These are phyloP conservation scores for Hortiboletus flavorubellus DNA, from an alignment of 768 basidiomycete genomes.

Conservation along the genomic window DNA sequence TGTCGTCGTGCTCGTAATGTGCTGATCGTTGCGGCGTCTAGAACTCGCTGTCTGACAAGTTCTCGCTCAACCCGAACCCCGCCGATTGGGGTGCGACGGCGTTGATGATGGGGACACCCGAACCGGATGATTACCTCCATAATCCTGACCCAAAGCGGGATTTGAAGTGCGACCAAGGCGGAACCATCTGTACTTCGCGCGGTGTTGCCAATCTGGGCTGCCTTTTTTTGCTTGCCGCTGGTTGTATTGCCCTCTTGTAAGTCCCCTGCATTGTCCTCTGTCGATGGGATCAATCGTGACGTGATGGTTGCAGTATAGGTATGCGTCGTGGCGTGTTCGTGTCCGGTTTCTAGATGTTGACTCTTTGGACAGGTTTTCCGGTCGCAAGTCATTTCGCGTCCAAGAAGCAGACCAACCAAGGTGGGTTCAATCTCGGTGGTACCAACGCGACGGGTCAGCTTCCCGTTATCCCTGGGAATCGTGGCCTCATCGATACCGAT, in stretches of 20 bases:
- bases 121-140: constrained; percentile 63
- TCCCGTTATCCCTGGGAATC: constrained; percentile 39
- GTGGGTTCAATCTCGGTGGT: constrained; percentile 73
- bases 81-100: constrained; percentile 49
- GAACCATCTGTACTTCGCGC: constrained; percentile 56
- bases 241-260: constrained; percentile 54
- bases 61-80: constrained; percentile 39
- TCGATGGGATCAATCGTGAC: background rate
- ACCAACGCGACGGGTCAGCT: constrained; percentile 72
- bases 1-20: background rate
- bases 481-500: constrained; percentile 51
- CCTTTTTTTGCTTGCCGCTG: constrained; percentile 50
- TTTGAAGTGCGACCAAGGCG: constrained; percentile 50
- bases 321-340: background rate
- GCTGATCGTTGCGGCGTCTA: constrained; percentile 2
- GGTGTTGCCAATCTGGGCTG: constrained; percentile 69
- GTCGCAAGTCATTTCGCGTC: constrained; percentile 44
- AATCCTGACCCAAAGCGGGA: constrained; percentile 59
- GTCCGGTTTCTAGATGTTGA: background rate
- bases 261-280: constrained; percentile 23
- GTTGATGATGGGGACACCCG: constrained; percentile 41
- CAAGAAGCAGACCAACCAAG: constrained; percentile 38
- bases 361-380: constrained; percentile 41
- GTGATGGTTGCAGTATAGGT: constrained; percentile 17
- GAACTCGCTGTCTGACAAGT: constrained; percentile 35